Evolutionary conservation across 192 early-diverging fungal genomes (phyloP), one percentile per base, ranked within the genome.

Genomic region (Coemansia sp.): DNA sequence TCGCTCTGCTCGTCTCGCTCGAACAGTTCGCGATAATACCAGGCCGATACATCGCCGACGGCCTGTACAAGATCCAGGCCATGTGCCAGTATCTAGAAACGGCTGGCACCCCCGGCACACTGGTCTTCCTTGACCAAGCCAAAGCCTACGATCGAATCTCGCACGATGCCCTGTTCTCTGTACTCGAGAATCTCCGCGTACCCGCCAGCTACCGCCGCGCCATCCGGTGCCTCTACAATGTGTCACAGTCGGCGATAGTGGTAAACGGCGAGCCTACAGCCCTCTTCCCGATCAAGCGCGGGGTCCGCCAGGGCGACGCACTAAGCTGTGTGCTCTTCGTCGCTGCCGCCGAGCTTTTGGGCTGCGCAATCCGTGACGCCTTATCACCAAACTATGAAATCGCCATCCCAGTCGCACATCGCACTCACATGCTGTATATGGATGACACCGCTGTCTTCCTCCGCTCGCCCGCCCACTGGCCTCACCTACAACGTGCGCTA

Each of bases 11-110:
- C 19, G 37, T 59, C 30, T 49, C 58, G 10, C 58, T 38, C 1
- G 65, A 67, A n/a, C 65, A 67, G 39, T 54, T 33, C 2, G 57
- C 65, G 1, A 48, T 67, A 9, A 47, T 60, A 19, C 65, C 57
- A 2, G 65, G 53, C 22, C 39, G 57, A 4, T 25, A 12, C 17
- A 60, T 67, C 2, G 9, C 38, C 0, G 57, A 67, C 11, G 44
- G 44, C 9, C 30, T 67, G 8, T 67, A 61, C 23, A 60, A 38
- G 8, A 43, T 67, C 11, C 54, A 57, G 58, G 52, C 57, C 0
- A 23, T 25, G 12, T n/a, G 10, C 2, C 50, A 61, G 30, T 53
- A 67, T 45, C 39, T 60, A 6, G 53, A 55, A 15, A 0, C 13
- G 23, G 12, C 6, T 1, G 0, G 21, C 11, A 33, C 0, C 0